phyloP scores from a whole-genome alignment of 2,329 filamentous ascomycete genomes.

The Ceratocystis albifundus region DNA sequence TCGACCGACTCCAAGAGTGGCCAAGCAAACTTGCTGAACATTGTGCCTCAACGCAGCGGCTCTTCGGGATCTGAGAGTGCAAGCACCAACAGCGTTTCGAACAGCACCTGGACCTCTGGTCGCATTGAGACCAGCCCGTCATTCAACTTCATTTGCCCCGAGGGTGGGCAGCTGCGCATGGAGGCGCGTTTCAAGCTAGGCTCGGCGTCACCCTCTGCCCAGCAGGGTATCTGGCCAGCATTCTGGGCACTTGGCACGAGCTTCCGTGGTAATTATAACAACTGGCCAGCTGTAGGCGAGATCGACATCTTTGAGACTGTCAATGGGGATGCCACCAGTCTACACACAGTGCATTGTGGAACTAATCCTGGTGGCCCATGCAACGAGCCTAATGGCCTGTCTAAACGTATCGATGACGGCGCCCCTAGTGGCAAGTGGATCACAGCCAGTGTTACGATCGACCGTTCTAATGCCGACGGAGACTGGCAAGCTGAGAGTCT shows the following conservation, averaged over 20 bases:
- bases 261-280: constrained; percentile 32
- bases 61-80: neutral
- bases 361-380: constrained; percentile 33
- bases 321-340: constrained; percentile 32
- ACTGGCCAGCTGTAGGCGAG: constrained; percentile 36
- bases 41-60: constrained; percentile 16
- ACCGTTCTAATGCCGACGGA: constrained; percentile 26
- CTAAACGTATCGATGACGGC: constrained; percentile 21
- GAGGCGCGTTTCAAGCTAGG: constrained; percentile 34
- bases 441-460: constrained; percentile 30
- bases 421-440: constrained; percentile 30
- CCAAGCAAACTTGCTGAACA: constrained; percentile 14
- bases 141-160: constrained; percentile 30
- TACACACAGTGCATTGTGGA: constrained; percentile 36
- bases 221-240: constrained; percentile 37
- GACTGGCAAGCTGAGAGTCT: constrained; percentile 29
- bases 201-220: constrained; percentile 25
- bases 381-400: constrained; percentile 33
- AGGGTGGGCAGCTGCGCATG: constrained; percentile 31
- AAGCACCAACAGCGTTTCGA: constrained; percentile 23
- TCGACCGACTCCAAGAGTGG: neutral
- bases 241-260: constrained; percentile 37
- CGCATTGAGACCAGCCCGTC: constrained; percentile 34
- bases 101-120: constrained; percentile 34
- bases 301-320: constrained; percentile 37